phyloP scores from a whole-genome alignment of 2,329 filamentous ascomycete species.

The Penicillium sp. region DNA sequence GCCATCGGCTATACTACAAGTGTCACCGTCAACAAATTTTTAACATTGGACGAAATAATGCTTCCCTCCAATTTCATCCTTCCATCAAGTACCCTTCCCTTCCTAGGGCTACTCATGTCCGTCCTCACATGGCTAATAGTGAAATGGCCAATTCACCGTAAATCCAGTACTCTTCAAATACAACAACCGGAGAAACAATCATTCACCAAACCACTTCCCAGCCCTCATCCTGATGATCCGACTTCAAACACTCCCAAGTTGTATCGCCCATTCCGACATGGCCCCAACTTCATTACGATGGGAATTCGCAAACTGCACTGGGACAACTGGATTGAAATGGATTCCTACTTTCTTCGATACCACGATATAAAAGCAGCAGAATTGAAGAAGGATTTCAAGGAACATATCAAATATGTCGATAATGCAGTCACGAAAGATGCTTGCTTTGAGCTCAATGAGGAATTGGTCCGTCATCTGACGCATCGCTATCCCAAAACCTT shows the following conservation, averaged over 20 bases:
- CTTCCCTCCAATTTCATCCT: not conserved
- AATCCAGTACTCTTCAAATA: not conserved
- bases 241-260: not conserved
- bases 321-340: slow-evolving; percentile 19
- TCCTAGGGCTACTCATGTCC: not conserved
- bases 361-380: slow-evolving; percentile 15
- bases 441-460: slow-evolving; percentile 7
- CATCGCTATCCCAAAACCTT: slow-evolving; percentile 10
- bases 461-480: slow-evolving; percentile 7
- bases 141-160: not conserved
- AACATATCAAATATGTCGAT: slow-evolving; percentile 15
- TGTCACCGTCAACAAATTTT: no score
- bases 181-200: not conserved
- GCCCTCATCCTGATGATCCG: not conserved
- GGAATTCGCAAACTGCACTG: slow-evolving; percentile 16
- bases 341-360: slow-evolving; percentile 16
- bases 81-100: not conserved
- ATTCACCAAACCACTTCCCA: not conserved
- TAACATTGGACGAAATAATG: not conserved
- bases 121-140: not conserved
- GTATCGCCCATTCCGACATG: slow-evolving; percentile 15
- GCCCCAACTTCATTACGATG: slow-evolving; percentile 15
- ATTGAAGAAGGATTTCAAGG: slow-evolving; percentile 11
- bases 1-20: not conserved
- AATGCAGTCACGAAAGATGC: slow-evolving; percentile 12